Evolutionary conservation across 257 asterid species (phyloP).

Genomic region (Solanum chiquidenum): DNA sequence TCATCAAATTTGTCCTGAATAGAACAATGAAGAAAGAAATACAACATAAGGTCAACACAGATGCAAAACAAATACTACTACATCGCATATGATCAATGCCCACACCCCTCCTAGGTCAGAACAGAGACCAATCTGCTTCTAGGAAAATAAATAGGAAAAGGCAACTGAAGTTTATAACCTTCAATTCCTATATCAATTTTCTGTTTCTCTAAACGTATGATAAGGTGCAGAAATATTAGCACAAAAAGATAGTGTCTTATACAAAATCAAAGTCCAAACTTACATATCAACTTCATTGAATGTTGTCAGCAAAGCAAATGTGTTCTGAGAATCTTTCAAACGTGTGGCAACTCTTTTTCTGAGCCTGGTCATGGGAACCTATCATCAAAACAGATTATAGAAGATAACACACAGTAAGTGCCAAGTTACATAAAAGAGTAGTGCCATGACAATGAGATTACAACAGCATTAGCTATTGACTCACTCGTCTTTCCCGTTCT

Average conservation of each 20-base stretch:
- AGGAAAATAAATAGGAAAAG: not conserved
- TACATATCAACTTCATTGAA: conserved; percentile 99
- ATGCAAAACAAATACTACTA: not conserved
- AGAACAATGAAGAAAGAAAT: not conserved
- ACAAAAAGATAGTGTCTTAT: not conserved
- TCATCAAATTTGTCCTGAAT: conserved; percentile 94
- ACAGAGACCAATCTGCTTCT: not conserved
- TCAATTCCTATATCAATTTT: not conserved
- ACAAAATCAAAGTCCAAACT: conserved; percentile 11
- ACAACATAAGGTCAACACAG: not conserved
- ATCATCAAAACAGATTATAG: conserved; percentile 1
- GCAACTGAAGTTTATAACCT: not conserved
- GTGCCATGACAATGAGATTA: not conserved
- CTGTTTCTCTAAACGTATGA: not conserved
- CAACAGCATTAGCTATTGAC: conserved; percentile 8
- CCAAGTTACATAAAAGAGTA: not conserved
- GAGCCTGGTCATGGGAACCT: conserved; percentile 99
- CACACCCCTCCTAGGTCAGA: not conserved
- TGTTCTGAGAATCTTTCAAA: conserved; percentile 96
- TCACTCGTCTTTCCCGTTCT: conserved; percentile 91
- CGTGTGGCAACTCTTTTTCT: conserved; percentile 90
- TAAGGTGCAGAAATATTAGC: not conserved
- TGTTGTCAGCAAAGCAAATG: conserved; percentile 92
- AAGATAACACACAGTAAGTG: not conserved
- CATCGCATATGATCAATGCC: not conserved